Evolutionary conservation across 164 flowering plant genomes (phyloP), one percentile per base, ranked within the genome.

Genomic region (Magnolia kwangsiensis): DNA sequence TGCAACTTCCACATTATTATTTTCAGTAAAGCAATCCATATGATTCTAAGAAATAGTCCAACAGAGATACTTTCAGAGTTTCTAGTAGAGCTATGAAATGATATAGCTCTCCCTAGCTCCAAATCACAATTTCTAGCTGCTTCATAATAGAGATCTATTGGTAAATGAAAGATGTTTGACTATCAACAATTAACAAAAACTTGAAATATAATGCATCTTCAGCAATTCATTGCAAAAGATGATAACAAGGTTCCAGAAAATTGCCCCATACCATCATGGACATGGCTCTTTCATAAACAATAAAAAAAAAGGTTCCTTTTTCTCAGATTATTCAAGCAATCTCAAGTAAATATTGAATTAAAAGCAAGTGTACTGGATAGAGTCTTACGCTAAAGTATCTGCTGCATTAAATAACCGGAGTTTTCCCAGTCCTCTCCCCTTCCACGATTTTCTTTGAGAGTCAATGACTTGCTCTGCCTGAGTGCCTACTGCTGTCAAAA

Each of bases 391-490:
- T 66, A 94, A 65, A 72, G 86, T 81, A 86, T 94, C 85, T 19
- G 96, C 96, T 31, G 78, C 87, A 84, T 83, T 83, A 84, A 96
- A 94, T 79, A 96, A 85, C 27, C 95, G 99, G 82, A 96, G 86
- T 83, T 88, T 90, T 80, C 90, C 89, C 67, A 89, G 82, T 73
- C 85, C 91, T 37, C 81, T 84, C 78, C 88, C 85, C 79, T 64
- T 82, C 91, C 90, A 83, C 77, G 79, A 84, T 75, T 73, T 90
- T 83, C 87, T 89, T 72, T 80, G 89, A 73, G 84, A 83, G 69
- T 79, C 71, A 69, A 92, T 82, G 16, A 85, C 82, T 69, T 85
- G 77, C 75, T 92, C 96, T 76, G 86, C 90, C 71, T 84, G 87
- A 55, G 98, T 89, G 72, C 89, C 86, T 50, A 93, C 86, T 75